Evolutionary conservation across 1,139 yeast genomes (phyloP), one percentile per base, ranked within the genome.

Genomic region (Suhomyces choctaworum): DNA sequence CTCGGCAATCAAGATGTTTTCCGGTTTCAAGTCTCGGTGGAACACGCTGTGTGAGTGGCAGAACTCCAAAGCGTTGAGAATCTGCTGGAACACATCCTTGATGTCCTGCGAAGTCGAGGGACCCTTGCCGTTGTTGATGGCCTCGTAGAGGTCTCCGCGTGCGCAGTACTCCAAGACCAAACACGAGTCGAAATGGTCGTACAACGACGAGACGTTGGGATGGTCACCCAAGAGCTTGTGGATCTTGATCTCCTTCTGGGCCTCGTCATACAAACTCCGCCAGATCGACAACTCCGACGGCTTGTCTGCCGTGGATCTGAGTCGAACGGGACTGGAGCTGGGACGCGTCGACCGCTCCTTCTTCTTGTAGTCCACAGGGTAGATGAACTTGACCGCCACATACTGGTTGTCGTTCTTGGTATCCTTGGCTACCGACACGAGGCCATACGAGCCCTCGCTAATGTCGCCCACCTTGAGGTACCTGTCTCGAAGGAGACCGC

Each of bases 401-500:
- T 85, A 62, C 36, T 70, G 64, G 46, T 76, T 66, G 31, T 68
- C 62, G 19, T 65, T 55, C 26, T 55, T 48, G 5, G 74, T 66
- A 58, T 90, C 96, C 51, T 80, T 80, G 5, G 96, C 97, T 22
- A 90, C 73, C 1, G 95, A 82, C 7, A 90, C 97, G 35, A 85
- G 76, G 28, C 97, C 97, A 59, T 88, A 90, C 0, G 97, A 88
- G 23, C 97, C 97, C 59, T 87, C 92, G 58, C 92, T 87, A 41
- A 90, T 78, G 52, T 84, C 90, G 37, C 82, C 80, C 11, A 88
- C 73, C 52, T 82, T 81, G 41, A 68, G 65, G 65, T 89, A 90
- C 42, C 87, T 69, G 40, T 70, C 70, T 46, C 79, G 72, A 38
- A 85, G 68, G 33, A 82, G 66, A 11, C 72, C 74, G 20, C 94